These are phyloP conservation scores for Cryptococcus hybrid DNA, from an alignment of 1,284 basidiomycete genomes.

Conservation along the genomic window DNA sequence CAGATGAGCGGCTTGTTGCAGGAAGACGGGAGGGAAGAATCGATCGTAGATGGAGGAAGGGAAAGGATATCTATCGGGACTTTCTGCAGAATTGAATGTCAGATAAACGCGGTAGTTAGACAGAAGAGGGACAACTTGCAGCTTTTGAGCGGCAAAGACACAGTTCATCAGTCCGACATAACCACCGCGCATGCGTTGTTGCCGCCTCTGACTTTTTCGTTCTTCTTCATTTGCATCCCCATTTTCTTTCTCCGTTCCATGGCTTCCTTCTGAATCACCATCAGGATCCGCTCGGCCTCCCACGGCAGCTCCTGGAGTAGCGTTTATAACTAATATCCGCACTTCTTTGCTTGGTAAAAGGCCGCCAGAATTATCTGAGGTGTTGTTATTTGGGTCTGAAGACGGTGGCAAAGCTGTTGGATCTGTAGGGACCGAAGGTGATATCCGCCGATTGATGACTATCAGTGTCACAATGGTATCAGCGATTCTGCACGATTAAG, in stretches of 20 bases:
- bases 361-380: too few species aligned
- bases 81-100: constrained; percentile 58
- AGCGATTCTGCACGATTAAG: constrained; percentile 52
- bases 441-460: constrained; percentile 81
- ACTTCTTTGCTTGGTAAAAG: constrained; percentile 57
- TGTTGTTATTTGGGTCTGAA: too few species aligned
- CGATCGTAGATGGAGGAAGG: constrained; percentile 67
- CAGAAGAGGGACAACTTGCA: constrained; percentile 52
- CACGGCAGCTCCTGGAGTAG: constrained; percentile 61
- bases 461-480: not conserved
- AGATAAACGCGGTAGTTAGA: constrained; percentile 4
- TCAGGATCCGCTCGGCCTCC: constrained; percentile 54
- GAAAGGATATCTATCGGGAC: constrained; percentile 96
- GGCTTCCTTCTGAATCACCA: not conserved
- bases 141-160: constrained; percentile 97
- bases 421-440: constrained; percentile 25
- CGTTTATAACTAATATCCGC: constrained; percentile 85
- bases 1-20: constrained; percentile 95
- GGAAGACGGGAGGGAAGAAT: constrained; percentile 72
- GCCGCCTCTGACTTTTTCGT: not conserved
- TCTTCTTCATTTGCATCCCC: constrained; percentile 8
- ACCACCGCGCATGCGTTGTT: constrained; percentile 41
- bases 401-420: constrained; percentile 12
- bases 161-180: constrained; percentile 97
- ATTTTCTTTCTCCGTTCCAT: constrained; percentile 22